A percentile compares a stretch with the other conserved stretches of the same genome.
These are phyloP conservation scores for Xylariaceae sp. DNA, from an alignment of 2,329 filamentous ascomycete species.

Conservation along the genomic window DNA sequence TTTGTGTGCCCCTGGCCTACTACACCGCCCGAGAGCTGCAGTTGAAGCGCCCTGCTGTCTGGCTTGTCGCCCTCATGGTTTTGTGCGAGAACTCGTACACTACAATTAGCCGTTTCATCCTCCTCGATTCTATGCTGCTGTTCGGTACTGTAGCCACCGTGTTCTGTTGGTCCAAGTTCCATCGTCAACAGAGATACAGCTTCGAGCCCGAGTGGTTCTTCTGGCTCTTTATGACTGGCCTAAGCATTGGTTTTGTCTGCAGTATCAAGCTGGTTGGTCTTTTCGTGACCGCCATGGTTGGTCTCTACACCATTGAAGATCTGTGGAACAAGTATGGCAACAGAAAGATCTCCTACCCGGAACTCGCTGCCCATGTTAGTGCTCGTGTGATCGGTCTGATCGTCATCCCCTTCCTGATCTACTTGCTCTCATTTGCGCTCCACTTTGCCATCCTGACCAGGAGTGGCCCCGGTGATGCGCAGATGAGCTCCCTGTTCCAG, in stretches of 20 bases:
- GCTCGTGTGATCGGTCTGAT: slow-evolving; percentile 86
- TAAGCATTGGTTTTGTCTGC: slow-evolving; percentile 96
- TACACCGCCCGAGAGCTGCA: slow-evolving; percentile 90
- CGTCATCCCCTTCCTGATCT: slow-evolving; percentile 82
- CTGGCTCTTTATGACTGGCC: slow-evolving; percentile 89
- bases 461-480: slow-evolving; percentile 94
- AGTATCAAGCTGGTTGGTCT: slow-evolving; percentile 98
- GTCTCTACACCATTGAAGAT: slow-evolving; percentile 93
- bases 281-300: slow-evolving; percentile 92
- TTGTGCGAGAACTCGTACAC: slow-evolving; percentile 99
- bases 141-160: slow-evolving; percentile 98
- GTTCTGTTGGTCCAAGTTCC: slow-evolving; percentile 96
- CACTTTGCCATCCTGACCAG: slow-evolving; percentile 94
- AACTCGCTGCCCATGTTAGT: slow-evolving; percentile 73
- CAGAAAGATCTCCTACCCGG: slow-evolving; percentile 69
- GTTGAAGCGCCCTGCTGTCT: slow-evolving; percentile 81
- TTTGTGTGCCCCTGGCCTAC: slow-evolving; percentile 92
- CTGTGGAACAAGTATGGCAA: slow-evolving; percentile 98
- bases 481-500: slow-evolving; percentile 99
- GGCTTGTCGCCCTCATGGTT: slow-evolving; percentile 95
- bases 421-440: slow-evolving; percentile 91
- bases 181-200: slow-evolving; percentile 78
- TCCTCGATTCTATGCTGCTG: slow-evolving; percentile 96
- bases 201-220: slow-evolving; percentile 91
- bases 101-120: slow-evolving; percentile 96